A percentile compares a stretch with the other conserved stretches of the same genome.
phyloP scores from a whole-genome alignment of 2,329 filamentous ascomycete species.

The Aspergillus glaucus region DNA sequence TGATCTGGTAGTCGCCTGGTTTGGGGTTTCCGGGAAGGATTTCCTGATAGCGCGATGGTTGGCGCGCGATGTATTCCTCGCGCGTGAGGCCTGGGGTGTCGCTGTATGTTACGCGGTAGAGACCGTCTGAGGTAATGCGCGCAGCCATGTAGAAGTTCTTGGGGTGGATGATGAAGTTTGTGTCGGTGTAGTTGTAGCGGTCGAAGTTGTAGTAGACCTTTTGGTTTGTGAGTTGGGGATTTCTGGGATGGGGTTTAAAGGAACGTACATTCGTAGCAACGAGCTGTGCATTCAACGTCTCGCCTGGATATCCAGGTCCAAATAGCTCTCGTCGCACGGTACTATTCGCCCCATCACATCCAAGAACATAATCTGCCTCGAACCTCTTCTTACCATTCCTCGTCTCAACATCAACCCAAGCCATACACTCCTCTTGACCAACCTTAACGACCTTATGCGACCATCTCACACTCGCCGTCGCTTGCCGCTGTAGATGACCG shows the following conservation, averaged over 20 bases:
- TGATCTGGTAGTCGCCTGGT: constrained; percentile 51
- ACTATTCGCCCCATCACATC: constrained; percentile 46
- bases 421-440: constrained; percentile 42
- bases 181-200: constrained; percentile 26
- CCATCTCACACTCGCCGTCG: constrained; percentile 38
- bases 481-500: constrained; percentile 28
- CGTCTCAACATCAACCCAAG: constrained; percentile 35
- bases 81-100: constrained; percentile 48
- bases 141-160: constrained; percentile 60
- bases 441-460: constrained; percentile 42
- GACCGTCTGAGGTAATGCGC: constrained; percentile 51
- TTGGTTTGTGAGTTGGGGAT: background rate
- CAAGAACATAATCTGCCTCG: constrained; percentile 49
- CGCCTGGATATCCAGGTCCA: constrained; percentile 51
- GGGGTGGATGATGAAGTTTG: constrained; percentile 57
- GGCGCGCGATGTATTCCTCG: constrained; percentile 50
- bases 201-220: constrained; percentile 58
- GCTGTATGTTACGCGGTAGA: constrained; percentile 60
- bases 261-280: constrained; percentile 54
- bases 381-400: constrained; percentile 5
- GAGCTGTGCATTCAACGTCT: constrained; percentile 56
- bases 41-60: constrained; percentile 50
- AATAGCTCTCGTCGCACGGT: constrained; percentile 46
- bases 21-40: constrained; percentile 57
- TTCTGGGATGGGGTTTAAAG: background rate